phyloP scores from a whole-genome alignment of 2,329 filamentous ascomycete species.

The Bipolaris zeicola region DNA sequence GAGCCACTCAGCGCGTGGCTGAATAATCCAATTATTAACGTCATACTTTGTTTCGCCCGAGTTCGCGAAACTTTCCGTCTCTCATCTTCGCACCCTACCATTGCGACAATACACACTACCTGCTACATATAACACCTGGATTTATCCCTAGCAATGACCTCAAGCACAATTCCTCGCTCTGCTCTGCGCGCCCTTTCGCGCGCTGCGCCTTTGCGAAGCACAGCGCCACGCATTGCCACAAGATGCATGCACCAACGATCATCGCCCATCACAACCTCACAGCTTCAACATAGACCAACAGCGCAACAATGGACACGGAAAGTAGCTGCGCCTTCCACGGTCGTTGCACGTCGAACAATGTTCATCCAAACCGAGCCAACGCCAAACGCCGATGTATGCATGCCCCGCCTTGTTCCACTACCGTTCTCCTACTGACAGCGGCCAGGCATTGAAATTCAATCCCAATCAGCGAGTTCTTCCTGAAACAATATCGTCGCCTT shows the following conservation, averaged over 20 bases:
- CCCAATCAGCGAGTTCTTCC: constrained; percentile 89
- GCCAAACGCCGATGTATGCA: constrained; percentile 81
- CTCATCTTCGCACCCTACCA: constrained; percentile 16
- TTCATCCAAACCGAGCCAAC: constrained; percentile 98
- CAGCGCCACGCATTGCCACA: constrained; percentile 35
- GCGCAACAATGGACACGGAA: constrained; percentile 32
- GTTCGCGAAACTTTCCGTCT: constrained; percentile 17
- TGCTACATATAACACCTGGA: neutral
- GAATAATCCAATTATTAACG: constrained; percentile 22
- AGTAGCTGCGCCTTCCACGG: constrained; percentile 14
- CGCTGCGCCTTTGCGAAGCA: constrained; percentile 27
- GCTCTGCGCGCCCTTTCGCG: constrained; percentile 39
- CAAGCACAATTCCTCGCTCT: constrained; percentile 33
- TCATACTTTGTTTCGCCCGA: constrained; percentile 26
- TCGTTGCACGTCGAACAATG: constrained; percentile 67
- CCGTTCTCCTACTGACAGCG: neutral
- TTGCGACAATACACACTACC: constrained; percentile 14
- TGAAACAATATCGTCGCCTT: constrained; percentile 71
- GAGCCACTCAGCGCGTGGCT: constrained; percentile 11
- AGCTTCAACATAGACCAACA: constrained; percentile 38
- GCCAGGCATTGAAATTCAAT: constrained; percentile 82
- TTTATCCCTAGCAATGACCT: constrained; percentile 29
- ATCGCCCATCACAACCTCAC: constrained; percentile 41
- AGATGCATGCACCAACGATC: constrained; percentile 45
- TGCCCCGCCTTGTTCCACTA: neutral